These are phyloP conservation scores for Mycena galericulata DNA, from an alignment of 768 basidiomycete genomes.

Conservation along the genomic window DNA sequence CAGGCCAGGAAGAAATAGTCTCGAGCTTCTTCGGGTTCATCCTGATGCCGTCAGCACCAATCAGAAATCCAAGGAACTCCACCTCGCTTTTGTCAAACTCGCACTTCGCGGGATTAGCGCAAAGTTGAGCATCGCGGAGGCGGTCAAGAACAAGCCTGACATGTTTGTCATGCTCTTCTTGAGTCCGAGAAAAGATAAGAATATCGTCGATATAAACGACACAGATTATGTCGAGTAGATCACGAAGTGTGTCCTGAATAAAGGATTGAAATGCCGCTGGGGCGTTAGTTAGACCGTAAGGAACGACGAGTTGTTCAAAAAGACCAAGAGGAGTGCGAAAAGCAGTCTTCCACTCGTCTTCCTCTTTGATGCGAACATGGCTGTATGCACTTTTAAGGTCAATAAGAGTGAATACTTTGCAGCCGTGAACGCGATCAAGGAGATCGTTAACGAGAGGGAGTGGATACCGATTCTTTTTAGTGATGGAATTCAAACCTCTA, in stretches of 20 bases:
- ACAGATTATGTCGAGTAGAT: slow-evolving; percentile 50
- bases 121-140: slow-evolving; percentile 44
- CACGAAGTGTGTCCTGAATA: slow-evolving; percentile 54
- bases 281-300: slow-evolving; percentile 51
- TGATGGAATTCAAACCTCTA: slow-evolving; percentile 20
- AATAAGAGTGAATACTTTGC: slow-evolving; percentile 45
- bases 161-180: slow-evolving; percentile 48
- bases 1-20: slow-evolving; percentile 50
- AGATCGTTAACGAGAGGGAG: slow-evolving; percentile 47
- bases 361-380: slow-evolving; percentile 50
- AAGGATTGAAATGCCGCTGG: slow-evolving; percentile 57
- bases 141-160: slow-evolving; percentile 48
- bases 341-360: slow-evolving; percentile 58
- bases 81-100: slow-evolving; percentile 50
- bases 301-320: slow-evolving; percentile 53
- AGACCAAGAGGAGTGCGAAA: slow-evolving; percentile 52
- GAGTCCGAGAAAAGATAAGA: slow-evolving; percentile 52
- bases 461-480: slow-evolving; percentile 43
- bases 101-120: slow-evolving; percentile 55
- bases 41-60: slow-evolving; percentile 43
- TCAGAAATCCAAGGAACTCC: slow-evolving; percentile 41
- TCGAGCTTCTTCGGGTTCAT: slow-evolving; percentile 58
- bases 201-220: slow-evolving; percentile 60
- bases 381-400: slow-evolving; percentile 54
- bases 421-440: slow-evolving; percentile 43